Conservation (phyloP, 805 yeast genomes). For the Wickerhamiella azyma region DNA sequence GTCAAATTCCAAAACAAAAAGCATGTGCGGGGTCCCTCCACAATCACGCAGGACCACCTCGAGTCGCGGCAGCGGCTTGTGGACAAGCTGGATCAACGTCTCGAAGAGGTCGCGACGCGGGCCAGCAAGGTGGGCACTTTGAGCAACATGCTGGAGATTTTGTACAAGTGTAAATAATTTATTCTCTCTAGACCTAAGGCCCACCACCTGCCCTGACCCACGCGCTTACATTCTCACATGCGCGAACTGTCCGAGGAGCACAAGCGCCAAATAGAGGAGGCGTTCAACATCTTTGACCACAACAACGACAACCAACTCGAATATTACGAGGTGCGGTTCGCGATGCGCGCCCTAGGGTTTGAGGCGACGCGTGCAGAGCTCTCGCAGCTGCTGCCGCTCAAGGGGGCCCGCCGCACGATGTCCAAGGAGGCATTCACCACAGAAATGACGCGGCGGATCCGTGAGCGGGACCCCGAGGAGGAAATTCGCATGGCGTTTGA, state of each 20-base stretch:
- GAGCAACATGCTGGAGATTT: background rate
- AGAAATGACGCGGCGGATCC: slow-evolving; percentile 65
- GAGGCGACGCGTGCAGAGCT: slow-evolving; percentile 71
- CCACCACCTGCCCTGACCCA: too few relatives aligned
- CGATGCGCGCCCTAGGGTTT: slow-evolving; percentile 87
- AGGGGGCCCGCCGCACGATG: slow-evolving; percentile 30
- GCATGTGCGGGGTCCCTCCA: slow-evolving; percentile 9
- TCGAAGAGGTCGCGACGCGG: background rate
- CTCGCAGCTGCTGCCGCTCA: slow-evolving; percentile 64
- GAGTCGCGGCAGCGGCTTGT: slow-evolving; percentile 11
- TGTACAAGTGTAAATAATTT: background rate
- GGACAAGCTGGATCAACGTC: background rate
- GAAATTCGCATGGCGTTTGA: slow-evolving; percentile 87
- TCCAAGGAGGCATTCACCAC: slow-evolving; percentile 70
- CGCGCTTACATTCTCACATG: background rate
- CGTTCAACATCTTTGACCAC: slow-evolving; percentile 82
- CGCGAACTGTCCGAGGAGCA: slow-evolving; percentile 44
- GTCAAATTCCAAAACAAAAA: slow-evolving; percentile 17
- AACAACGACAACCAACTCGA: slow-evolving; percentile 82
- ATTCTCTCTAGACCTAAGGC: too few relatives aligned
- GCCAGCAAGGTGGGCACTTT: background rate
- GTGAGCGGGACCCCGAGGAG: slow-evolving; percentile 81
- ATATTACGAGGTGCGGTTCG: slow-evolving; percentile 87
- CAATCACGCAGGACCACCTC: slow-evolving; percentile 16
- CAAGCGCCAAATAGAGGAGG: slow-evolving; percentile 82